Evolutionary conservation across 352 stramenopile genomes (phyloP).

Genomic region (Globisporangium orthogonon): DNA sequence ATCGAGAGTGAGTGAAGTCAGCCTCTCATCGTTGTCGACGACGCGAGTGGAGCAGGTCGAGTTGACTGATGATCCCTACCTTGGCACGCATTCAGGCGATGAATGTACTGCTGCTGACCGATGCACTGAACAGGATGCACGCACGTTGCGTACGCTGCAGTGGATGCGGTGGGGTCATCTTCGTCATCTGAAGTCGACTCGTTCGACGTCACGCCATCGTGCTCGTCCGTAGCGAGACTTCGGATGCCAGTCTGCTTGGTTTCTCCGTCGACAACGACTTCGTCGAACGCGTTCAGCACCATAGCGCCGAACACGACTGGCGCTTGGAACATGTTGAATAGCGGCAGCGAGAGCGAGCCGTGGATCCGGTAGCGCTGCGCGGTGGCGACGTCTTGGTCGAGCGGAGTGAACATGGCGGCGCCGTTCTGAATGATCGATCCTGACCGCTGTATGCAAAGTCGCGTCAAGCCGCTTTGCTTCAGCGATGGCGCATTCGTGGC

Average conservation of each 20-base stretch:
- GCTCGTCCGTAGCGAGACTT: not conserved
- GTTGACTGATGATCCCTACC: constrained; percentile 15
- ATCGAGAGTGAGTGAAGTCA: not conserved
- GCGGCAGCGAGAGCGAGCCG: constrained; percentile 30
- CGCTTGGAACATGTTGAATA: constrained; percentile 67
- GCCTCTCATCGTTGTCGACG: not conserved
- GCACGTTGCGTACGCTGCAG: constrained; percentile 13
- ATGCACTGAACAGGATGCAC: constrained; percentile 17
- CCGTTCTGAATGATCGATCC: constrained; percentile 50
- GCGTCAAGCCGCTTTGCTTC: constrained; percentile 4
- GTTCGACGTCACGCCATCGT: too few species aligned
- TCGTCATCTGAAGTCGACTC: not conserved
- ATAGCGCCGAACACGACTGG: constrained; percentile 58
- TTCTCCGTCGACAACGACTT: constrained; percentile 34
- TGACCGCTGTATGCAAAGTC: constrained; percentile 49
- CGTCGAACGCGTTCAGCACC: constrained; percentile 36
- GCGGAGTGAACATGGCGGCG: constrained; percentile 34
- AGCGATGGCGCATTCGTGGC: constrained; percentile 5
- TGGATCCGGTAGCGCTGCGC: constrained; percentile 47
- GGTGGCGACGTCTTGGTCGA: constrained; percentile 32
- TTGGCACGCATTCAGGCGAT: constrained; percentile 40
- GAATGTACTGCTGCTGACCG: constrained; percentile 33
- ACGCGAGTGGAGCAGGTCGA: not conserved
- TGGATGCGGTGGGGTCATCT: too few species aligned
- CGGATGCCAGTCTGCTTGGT: constrained; percentile 28